Evolutionary conservation across 108 stramenopile species (phyloP), one percentile per base, ranked within the genome.

Genomic region (Cyclotella sp.): DNA sequence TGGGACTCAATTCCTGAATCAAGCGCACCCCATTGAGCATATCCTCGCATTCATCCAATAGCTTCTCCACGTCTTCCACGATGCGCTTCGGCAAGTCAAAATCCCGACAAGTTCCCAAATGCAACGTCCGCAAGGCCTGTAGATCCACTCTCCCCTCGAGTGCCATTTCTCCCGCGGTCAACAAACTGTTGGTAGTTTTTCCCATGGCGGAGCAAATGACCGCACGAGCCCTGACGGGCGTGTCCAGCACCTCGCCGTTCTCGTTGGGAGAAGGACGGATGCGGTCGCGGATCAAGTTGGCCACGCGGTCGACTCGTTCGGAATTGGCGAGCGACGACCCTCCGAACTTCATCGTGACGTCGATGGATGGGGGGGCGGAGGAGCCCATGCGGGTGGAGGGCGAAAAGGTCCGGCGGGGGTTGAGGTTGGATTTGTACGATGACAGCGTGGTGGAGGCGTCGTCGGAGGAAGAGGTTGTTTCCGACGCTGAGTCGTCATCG

Each of bases 151-250:
- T 80, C 27, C 98, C 98, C 60, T 98, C 95, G 39, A 97, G 75
- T 0, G 98, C 98, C 70, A 95, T 93, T 63, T 97, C 94, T 18
- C 98, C 98, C 13, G 98, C 97, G 40, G 65, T 70, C 21, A 98
- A 75, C 18, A 99, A 70, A 19, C 90, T 81, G 71, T 98, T 98
- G 53, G 98, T 99, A 0, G 98, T 98, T 64, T 98, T 99, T 19
- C 98, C 98, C 98, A 99, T 99, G 73, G 98, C 98, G 19, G 90
- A 91, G 75, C 97, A 97, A 39, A 99, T 93, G 16, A 97, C 93
- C 18, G 78, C 78, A 13, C 73, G 64, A 52, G 82, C 43, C 82
- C 75, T 58, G 9, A 80, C 79, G 21, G 79, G 79, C 28, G 29
- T 52, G 4, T 34, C 34, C 34, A 34, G 34, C 34, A 34, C 34